These are phyloP conservation scores for Ceratocystis cacaofunesta DNA, from an alignment of 2,329 filamentous ascomycete genomes.

Conservation along the genomic window DNA sequence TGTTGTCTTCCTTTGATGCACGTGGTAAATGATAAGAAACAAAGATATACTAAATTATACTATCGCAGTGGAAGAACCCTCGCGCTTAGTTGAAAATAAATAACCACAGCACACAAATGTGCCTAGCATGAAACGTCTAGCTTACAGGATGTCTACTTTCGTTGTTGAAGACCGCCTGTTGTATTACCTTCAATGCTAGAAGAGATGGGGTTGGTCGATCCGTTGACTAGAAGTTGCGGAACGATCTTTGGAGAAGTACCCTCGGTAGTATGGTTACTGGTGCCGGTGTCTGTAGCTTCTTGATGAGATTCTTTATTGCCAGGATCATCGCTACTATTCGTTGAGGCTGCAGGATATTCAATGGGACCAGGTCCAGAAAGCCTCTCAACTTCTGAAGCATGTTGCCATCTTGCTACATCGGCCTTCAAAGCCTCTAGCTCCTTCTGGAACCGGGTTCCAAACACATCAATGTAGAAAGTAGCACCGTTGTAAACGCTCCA, in stretches of 20 bases:
- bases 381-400: constrained; percentile 33
- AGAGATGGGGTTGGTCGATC: neutral
- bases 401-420: constrained; percentile 82
- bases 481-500: constrained; percentile 97
- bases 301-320: neutral
- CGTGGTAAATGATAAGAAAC: neutral
- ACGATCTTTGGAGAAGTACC: constrained; percentile 6
- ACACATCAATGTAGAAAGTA: constrained; percentile 96
- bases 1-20: neutral
- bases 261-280: neutral
- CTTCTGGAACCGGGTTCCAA: constrained; percentile 91
- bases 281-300: neutral
- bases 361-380: constrained; percentile 10
- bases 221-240: neutral
- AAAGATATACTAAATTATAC: neutral
- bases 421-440: constrained; percentile 79
- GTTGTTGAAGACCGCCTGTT: constrained; percentile 4
- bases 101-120: neutral
- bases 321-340: neutral
- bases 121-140: neutral
- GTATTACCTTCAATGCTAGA: constrained; percentile 6
- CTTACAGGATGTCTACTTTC: constrained; percentile 1
- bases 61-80: too few relatives aligned
- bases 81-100: neutral
- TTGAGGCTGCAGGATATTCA: neutral